These are phyloP conservation scores for Naematelia aurantialba DNA, from an alignment of 768 basidiomycete species.

Conservation along the genomic window DNA sequence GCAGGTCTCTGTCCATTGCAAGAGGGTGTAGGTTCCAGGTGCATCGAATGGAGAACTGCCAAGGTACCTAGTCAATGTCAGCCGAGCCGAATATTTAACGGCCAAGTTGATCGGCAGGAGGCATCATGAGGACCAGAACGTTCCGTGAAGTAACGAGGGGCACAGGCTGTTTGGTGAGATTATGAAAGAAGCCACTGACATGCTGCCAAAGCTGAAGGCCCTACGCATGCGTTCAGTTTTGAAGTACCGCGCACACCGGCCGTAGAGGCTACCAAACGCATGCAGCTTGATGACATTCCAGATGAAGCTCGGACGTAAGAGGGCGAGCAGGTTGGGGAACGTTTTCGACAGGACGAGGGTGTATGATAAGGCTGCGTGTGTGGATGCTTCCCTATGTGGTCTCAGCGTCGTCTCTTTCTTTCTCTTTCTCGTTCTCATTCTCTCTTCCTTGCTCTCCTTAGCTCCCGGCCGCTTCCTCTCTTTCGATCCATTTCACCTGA, in stretches of 20 bases:
- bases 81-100: too few species aligned
- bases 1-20: slow-evolving; percentile 54
- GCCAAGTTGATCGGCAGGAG: too few species aligned
- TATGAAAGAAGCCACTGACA: slow-evolving; percentile 41
- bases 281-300: slow-evolving; percentile 47
- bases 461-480: too few species aligned
- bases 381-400: slow-evolving; percentile 37
- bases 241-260: slow-evolving; percentile 45
- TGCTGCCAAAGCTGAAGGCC: slow-evolving; percentile 52
- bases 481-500: background rate
- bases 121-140: too few species aligned
- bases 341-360: slow-evolving; percentile 51
- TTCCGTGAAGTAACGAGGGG: too few species aligned
- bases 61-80: slow-evolving; percentile 44
- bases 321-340: slow-evolving; percentile 48
- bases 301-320: slow-evolving; percentile 50
- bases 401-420: background rate
- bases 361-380: slow-evolving; percentile 51
- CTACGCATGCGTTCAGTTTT: slow-evolving; percentile 50
- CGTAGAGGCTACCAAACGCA: slow-evolving; percentile 48
- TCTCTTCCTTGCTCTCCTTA: too few species aligned
- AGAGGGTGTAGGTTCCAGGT: slow-evolving; percentile 52
- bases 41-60: slow-evolving; percentile 53
- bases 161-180: too few species aligned
- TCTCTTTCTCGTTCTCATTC: too few species aligned